A percentile compares a stretch with the other conserved stretches of the same genome.
These are phyloP conservation scores for Thalassiosira exigua DNA, from an alignment of 352 stramenopile genomes.

Conservation along the genomic window DNA sequence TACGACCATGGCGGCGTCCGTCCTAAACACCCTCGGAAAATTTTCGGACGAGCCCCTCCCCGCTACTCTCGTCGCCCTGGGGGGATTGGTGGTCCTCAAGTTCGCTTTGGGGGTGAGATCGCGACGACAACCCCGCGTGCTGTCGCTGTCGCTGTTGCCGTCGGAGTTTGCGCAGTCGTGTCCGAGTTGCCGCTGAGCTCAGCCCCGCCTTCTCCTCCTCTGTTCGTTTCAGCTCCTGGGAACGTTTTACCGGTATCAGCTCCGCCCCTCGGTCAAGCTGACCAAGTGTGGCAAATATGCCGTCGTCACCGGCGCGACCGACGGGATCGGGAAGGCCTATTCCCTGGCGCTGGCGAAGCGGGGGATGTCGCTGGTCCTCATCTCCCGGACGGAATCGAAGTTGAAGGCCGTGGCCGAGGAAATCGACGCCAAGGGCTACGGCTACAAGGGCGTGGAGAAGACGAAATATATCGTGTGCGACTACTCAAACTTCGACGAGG, in stretches of 20 bases:
- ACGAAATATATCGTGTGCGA: conserved; percentile 91
- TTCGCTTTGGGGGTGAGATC: conserved; percentile 51
- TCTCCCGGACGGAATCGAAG: conserved; percentile 96
- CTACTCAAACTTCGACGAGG: conserved; percentile 90
- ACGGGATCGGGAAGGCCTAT: conserved; percentile 89
- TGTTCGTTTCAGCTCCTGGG: conserved; percentile 57
- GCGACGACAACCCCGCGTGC: too few relatives aligned
- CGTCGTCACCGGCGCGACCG: conserved; percentile 31
- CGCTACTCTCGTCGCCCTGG: conserved; percentile 42
- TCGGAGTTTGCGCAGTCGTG: background rate
- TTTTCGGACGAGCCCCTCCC: conserved; percentile 40
- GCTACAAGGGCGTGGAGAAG: conserved; percentile 86
- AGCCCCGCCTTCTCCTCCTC: background rate
- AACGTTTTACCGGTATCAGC: conserved; percentile 87
- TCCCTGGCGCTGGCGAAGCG: conserved; percentile 95
- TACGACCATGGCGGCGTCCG: too few relatives aligned
- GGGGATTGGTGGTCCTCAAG: conserved; percentile 28
- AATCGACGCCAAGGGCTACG: conserved; percentile 88
- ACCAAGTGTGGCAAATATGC: conserved; percentile 96
- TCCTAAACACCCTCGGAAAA: too few relatives aligned
- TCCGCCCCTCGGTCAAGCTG: conserved; percentile 92
- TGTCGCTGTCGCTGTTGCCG: background rate
- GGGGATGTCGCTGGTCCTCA: conserved; percentile 96
- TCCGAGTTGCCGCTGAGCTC: background rate
- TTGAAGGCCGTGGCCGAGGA: conserved; percentile 92